phyloP scores from a whole-genome alignment of 75 land plant species.

The Azolla pinnata region DNA sequence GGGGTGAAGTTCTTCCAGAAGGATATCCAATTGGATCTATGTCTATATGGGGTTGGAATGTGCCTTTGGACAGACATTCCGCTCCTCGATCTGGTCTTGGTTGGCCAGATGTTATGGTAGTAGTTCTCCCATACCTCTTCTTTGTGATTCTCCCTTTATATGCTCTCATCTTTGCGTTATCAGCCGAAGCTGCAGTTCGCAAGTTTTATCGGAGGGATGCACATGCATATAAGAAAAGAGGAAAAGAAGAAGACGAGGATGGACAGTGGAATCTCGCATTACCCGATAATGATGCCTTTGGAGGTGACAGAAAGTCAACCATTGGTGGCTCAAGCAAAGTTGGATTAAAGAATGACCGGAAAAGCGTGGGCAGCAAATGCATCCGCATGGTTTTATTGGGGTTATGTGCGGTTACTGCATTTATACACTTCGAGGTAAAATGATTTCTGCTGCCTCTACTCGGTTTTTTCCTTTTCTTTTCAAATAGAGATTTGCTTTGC shows the following conservation, averaged over 20 bases:
- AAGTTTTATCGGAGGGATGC: constrained; percentile 21
- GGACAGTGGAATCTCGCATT: no score
- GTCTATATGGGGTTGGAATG: constrained; percentile 75
- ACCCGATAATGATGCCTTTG: no score
- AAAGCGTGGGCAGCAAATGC: neutral
- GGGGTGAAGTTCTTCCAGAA: constrained; percentile 55
- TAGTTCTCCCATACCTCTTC: constrained; percentile 64
- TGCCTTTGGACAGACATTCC: constrained; percentile 9
- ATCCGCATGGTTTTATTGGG: neutral
- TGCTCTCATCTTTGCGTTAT: constrained; percentile 32
- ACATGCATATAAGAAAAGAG: constrained; percentile 33
- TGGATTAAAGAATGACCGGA: no score
- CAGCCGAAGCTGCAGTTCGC: constrained; percentile 51
- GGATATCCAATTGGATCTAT: constrained; percentile 39
- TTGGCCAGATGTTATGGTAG: constrained; percentile 73
- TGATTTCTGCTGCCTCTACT: neutral
- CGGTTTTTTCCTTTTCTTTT: neutral
- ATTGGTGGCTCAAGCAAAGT: no score
- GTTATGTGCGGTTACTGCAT: neutral
- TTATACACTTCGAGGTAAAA: constrained; percentile 3
- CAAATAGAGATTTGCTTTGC: neutral
- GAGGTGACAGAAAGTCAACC: neutral
- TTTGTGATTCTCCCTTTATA: constrained; percentile 61
- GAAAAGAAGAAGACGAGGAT: constrained; percentile 27
- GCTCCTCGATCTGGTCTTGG: constrained; percentile 32